A percentile compares a stretch with the other conserved stretches of the same genome.
Conservation (phyloP, 2,329 filamentous ascomycete species). For the Aspergillus sp. region DNA sequence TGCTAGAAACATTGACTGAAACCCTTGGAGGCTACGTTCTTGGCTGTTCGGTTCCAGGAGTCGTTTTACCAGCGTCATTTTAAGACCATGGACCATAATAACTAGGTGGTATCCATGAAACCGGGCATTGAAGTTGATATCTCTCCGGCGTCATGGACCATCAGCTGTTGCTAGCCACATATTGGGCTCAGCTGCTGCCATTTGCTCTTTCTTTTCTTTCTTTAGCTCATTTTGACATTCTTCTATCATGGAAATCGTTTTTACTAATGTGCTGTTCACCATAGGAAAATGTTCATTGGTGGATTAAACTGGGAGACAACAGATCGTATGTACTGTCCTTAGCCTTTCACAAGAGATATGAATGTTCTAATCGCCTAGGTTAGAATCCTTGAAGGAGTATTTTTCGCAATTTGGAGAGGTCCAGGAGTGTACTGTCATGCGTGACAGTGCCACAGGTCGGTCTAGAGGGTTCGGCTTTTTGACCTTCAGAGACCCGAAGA, state of each 20-base stretch:
- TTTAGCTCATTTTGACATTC: not conserved
- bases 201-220: not conserved
- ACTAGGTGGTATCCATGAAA: not conserved
- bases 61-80: not conserved
- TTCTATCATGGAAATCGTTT: conserved; percentile 1
- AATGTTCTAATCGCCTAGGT: conserved; percentile 26
- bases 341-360: not conserved
- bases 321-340: conserved; percentile 68
- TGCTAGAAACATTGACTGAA: conserved; percentile 4
- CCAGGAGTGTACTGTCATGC: conserved; percentile 98
- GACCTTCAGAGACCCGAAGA: conserved; percentile 96
- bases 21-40: not conserved
- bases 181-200: not conserved
- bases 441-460: conserved; percentile 87
- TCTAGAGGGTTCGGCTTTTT: conserved; percentile 96
- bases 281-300: conserved; percentile 99
- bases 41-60: not conserved
- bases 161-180: conserved; percentile 4
- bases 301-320: conserved; percentile 99
- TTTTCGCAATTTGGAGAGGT: conserved; percentile 98
- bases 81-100: not conserved
- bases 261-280: conserved; percentile 35
- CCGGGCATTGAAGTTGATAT: not conserved
- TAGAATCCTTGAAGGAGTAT: conserved; percentile 94
- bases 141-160: conserved; percentile 6